phyloP scores from a whole-genome alignment of 2,329 filamentous ascomycete genomes.

The Lachnellula subtilissima region DNA sequence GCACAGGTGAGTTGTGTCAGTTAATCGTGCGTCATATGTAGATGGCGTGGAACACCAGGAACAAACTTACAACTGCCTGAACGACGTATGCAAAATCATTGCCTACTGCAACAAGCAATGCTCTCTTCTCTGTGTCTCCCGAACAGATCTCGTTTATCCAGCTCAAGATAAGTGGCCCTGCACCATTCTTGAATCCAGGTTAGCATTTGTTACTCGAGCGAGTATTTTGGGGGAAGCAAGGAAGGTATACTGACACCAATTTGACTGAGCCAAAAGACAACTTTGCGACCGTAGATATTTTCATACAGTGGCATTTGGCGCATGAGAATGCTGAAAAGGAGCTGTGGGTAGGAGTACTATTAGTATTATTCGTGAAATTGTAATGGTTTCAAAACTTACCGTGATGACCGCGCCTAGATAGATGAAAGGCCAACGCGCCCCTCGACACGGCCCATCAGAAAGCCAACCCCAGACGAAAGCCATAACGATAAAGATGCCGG shows the following conservation, averaged over 20 bases:
- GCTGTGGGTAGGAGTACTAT: conserved; percentile 13
- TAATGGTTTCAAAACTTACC: conserved; percentile 19
- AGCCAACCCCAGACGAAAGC: conserved; percentile 35
- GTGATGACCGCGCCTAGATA: conserved; percentile 34
- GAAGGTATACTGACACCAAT: conserved; percentile 29
- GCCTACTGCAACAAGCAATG: conserved; percentile 61
- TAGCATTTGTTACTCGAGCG: background rate
- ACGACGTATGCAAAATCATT: conserved; percentile 67
- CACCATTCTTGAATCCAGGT: conserved; percentile 25
- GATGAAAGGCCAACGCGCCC: conserved; percentile 37
- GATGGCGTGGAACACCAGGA: background rate
- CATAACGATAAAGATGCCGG: conserved; percentile 34
- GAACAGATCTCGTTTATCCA: conserved; percentile 53
- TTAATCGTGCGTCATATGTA: too few species aligned
- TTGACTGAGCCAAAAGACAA: conserved; percentile 36
- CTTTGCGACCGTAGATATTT: conserved; percentile 33
- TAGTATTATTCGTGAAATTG: background rate
- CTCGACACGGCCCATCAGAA: conserved; percentile 33
- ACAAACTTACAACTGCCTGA: conserved; percentile 43
- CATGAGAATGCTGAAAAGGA: conserved; percentile 32
- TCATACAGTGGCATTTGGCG: conserved; percentile 35
- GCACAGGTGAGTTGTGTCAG: background rate
- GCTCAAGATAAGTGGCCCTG: conserved; percentile 37
- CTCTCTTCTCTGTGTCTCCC: conserved; percentile 58
- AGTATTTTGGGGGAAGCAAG: background rate